phyloP scores from a whole-genome alignment of 2,329 filamentous ascomycete genomes.

The Penicillium sp. region DNA sequence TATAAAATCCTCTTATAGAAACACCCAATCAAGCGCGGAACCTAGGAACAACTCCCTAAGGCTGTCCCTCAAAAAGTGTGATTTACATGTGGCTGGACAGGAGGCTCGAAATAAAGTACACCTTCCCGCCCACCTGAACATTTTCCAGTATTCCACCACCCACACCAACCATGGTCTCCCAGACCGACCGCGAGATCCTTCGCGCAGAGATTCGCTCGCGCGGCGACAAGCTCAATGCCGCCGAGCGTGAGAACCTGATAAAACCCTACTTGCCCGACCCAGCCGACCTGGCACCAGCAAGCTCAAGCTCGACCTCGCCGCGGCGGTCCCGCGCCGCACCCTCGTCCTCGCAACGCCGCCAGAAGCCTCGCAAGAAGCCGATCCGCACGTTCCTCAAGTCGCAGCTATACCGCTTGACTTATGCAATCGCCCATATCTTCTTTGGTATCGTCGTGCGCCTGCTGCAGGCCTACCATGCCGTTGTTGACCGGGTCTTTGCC shows the following conservation, averaged over 20 bases:
- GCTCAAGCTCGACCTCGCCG: background rate
- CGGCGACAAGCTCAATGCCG: conserved; percentile 44
- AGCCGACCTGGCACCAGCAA: conserved; percentile 26
- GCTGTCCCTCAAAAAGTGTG: background rate
- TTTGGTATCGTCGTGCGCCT: conserved; percentile 88
- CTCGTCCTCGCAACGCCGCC: conserved; percentile 24
- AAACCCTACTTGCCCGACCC: conserved; percentile 57
- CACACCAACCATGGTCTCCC: conserved; percentile 34
- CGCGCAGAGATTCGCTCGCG: conserved; percentile 43
- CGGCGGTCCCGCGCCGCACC: conserved; percentile 18
- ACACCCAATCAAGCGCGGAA: background rate
- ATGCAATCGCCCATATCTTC: conserved; percentile 64
- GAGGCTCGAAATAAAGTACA: background rate
- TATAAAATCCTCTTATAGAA: background rate
- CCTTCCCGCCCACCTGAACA: conserved; percentile 7
- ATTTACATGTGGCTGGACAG: conserved; percentile 4
- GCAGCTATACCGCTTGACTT: conserved; percentile 48
- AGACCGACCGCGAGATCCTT: conserved; percentile 38
- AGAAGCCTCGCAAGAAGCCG: conserved; percentile 39
- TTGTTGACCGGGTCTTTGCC: conserved; percentile 75
- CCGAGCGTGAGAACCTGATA: conserved; percentile 55
- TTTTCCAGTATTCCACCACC: conserved; percentile 4
- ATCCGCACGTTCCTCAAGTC: conserved; percentile 49
- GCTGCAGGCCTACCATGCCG: conserved; percentile 75
- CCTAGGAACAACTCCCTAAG: background rate